These are phyloP conservation scores for Dactylellina leptospora DNA, from an alignment of 2,329 filamentous ascomycete species.

Conservation along the genomic window DNA sequence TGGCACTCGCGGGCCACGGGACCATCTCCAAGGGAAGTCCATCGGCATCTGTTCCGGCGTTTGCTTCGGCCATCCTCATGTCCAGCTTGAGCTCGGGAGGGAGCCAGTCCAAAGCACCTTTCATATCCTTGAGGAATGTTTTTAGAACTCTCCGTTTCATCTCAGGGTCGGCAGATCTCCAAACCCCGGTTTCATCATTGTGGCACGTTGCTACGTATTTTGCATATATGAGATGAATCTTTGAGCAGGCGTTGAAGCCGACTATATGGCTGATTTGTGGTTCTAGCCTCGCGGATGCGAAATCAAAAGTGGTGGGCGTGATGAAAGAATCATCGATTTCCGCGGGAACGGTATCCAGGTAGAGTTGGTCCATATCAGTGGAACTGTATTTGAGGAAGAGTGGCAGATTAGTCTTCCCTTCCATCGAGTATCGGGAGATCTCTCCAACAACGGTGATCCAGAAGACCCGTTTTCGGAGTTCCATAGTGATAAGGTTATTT, in stretches of 20 bases:
- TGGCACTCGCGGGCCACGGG: slow-evolving; percentile 46
- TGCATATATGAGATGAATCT: slow-evolving; percentile 50
- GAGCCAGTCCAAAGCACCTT: slow-evolving; percentile 44
- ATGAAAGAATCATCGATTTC: slow-evolving; percentile 50
- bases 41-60: slow-evolving; percentile 47
- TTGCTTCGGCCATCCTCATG: slow-evolving; percentile 50
- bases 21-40: slow-evolving; percentile 50
- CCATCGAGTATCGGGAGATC: slow-evolving; percentile 52
- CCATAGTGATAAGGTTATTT: slow-evolving; percentile 47
- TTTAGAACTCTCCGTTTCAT: slow-evolving; percentile 50
- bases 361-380: slow-evolving; percentile 40
- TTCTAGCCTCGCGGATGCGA: slow-evolving; percentile 36
- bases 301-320: slow-evolving; percentile 45
- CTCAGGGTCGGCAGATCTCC: slow-evolving; percentile 48
- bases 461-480: slow-evolving; percentile 51
- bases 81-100: slow-evolving; percentile 46
- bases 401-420: slow-evolving; percentile 47
- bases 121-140: slow-evolving; percentile 50
- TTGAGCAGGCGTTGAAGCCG: slow-evolving; percentile 53
- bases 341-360: slow-evolving; percentile 39
- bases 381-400: slow-evolving; percentile 51
- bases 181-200: slow-evolving; percentile 50
- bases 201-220: slow-evolving; percentile 49
- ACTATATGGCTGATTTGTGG: slow-evolving; percentile 38
- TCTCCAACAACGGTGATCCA: slow-evolving; percentile 53